phyloP scores from a whole-genome alignment of 371 early-diverging fungal genomes.

The Saksenaea vasiformis region DNA sequence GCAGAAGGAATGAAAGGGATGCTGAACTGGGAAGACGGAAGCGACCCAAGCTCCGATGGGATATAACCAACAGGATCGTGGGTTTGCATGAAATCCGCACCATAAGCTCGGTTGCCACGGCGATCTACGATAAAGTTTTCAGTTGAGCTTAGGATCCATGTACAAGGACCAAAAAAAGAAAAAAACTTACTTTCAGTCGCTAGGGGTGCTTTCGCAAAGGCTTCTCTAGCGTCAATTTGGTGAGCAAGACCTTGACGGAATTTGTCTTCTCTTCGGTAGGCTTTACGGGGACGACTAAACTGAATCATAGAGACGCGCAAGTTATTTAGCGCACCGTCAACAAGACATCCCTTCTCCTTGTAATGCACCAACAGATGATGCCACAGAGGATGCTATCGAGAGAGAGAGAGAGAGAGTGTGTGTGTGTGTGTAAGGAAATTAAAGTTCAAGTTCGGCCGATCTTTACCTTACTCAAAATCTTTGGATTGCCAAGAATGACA shows the following conservation, averaged over 20 bases:
- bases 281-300: conserved; percentile 75
- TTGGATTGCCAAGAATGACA: conserved; percentile 96
- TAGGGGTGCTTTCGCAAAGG: conserved; percentile 63
- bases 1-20: conserved; percentile 66
- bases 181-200: conserved; percentile 45
- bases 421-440: no score
- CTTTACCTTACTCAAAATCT: conserved; percentile 80
- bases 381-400: conserved; percentile 95
- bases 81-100: conserved; percentile 59
- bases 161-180: conserved; percentile 11
- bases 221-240: conserved; percentile 69
- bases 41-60: conserved; percentile 57
- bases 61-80: conserved; percentile 63
- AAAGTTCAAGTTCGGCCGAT: no score
- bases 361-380: conserved; percentile 92
- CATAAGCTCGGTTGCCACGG: conserved; percentile 50
- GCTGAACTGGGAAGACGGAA: conserved; percentile 60
- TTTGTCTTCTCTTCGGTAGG: conserved; percentile 63
- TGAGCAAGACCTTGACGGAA: conserved; percentile 69
- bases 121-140: conserved; percentile 37
- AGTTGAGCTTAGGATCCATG: not conserved
- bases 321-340: conserved; percentile 93
- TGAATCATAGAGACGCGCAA: conserved; percentile 86
- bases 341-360: conserved; percentile 88
- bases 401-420: no score